These are phyloP conservation scores for Acanthamoeba sp. DNA, from an alignment of 208 protist species.

Conservation along the genomic window DNA sequence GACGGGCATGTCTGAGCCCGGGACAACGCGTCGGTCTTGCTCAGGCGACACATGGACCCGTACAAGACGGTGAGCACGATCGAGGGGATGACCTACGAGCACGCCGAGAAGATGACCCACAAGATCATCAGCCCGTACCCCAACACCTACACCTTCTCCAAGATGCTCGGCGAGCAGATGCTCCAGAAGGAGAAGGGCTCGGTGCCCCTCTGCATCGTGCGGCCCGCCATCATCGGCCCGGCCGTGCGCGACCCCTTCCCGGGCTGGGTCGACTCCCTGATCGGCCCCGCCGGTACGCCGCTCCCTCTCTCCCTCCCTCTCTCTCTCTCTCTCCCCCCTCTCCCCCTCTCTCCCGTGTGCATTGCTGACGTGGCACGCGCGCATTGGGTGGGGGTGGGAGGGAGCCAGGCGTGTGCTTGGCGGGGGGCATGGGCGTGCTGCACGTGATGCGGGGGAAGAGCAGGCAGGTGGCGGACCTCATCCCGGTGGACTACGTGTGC, in stretches of 20 bases:
- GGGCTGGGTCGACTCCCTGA: constrained; percentile 35
- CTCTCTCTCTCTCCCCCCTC: not conserved
- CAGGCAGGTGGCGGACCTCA: constrained; percentile 16
- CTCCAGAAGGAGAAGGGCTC: constrained; percentile 18
- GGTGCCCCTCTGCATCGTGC: constrained; percentile 24
- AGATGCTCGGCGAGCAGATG: constrained; percentile 47
- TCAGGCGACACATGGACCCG: constrained; percentile 26
- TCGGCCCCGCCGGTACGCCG: not conserved
- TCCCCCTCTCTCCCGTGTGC: too few species aligned
- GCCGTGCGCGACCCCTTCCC: constrained; percentile 39
- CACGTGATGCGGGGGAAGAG: constrained; percentile 40
- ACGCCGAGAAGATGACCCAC: constrained; percentile 30
- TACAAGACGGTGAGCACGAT: constrained; percentile 52
- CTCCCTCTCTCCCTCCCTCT: too few species aligned
- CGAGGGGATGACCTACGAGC: constrained; percentile 30
- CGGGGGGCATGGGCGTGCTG: constrained; percentile 15
- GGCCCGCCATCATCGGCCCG: constrained; percentile 30
- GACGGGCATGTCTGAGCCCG: too few species aligned
- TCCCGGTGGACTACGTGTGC: constrained; percentile 35
- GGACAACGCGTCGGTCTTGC: not conserved
- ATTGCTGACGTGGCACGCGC: not conserved
- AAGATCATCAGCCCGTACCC: constrained; percentile 46
- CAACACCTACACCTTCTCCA: constrained; percentile 57
- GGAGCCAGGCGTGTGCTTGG: constrained; percentile 14
- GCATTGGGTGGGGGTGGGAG: too few species aligned